These are phyloP conservation scores for Bassia scoparia DNA, from an alignment of 148 eudicot genomes.

Conservation along the genomic window DNA sequence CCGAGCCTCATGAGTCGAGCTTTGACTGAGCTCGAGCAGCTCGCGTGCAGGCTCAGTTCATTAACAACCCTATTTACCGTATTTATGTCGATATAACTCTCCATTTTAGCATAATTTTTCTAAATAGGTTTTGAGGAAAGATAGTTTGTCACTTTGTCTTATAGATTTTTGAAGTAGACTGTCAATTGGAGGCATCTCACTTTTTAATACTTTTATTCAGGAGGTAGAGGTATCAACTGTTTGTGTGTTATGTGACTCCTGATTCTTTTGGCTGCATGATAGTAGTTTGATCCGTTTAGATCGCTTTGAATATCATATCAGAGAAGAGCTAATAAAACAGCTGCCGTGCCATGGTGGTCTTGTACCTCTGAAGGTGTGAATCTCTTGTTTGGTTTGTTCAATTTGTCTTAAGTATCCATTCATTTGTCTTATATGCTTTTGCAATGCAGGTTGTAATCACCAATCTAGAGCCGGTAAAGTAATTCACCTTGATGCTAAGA, in stretches of 20 bases:
- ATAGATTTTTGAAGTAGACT: not conserved
- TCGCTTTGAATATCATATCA: constrained; percentile 77
- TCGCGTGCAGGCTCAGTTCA: too few relatives aligned
- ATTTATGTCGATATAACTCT: too few relatives aligned
- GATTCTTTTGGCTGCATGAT: constrained; percentile 45
- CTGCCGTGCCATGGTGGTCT: constrained; percentile 83
- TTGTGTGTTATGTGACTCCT: not conserved
- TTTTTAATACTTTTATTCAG: not conserved
- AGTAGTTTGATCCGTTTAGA: constrained; percentile 64
- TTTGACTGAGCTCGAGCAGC: too few relatives aligned
- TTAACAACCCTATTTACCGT: too few relatives aligned
- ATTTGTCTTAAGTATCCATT: constrained; percentile 3
- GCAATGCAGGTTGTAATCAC: constrained; percentile 74
- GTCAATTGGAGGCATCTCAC: not conserved
- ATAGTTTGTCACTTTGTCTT: not conserved
- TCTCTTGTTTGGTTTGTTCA: constrained; percentile 7
- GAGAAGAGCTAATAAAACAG: constrained; percentile 85
- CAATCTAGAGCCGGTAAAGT: constrained; percentile 67
- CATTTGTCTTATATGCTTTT: constrained; percentile 17
- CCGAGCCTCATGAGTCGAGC: too few relatives aligned
- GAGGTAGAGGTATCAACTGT: not conserved
- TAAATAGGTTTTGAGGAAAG: not conserved
- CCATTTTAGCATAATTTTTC: not conserved
- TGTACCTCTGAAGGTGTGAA: constrained; percentile 78
- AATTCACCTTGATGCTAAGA: constrained; percentile 83